A percentile compares a stretch with the other conserved stretches of the same genome.
phyloP scores from a whole-genome alignment of 805 yeast species.

The Saturnispora ahearnii region DNA sequence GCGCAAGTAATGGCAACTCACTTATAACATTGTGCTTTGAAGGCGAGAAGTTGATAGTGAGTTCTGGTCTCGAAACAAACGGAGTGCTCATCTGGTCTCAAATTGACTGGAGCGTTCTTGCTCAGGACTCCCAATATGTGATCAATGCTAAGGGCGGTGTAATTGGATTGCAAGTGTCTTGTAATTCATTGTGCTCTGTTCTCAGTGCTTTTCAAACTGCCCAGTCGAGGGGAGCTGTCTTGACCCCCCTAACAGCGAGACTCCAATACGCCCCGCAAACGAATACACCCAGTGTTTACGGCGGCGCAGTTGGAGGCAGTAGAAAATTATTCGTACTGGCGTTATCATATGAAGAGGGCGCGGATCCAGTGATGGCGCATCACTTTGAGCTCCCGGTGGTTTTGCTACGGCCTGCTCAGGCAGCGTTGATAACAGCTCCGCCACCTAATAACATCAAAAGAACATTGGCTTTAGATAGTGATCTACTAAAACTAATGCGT shows the following conservation, averaged over 20 bases:
- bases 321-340: conserved; percentile 1
- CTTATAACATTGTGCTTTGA: neutral
- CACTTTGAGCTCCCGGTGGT: conserved; percentile 66
- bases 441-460: neutral
- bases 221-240: neutral
- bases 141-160: neutral
- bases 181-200: neutral
- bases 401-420: conserved; percentile 46
- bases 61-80: neutral
- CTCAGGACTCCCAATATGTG: neutral
- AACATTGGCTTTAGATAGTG: neutral
- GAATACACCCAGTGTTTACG: neutral
- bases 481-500: conserved; percentile 40
- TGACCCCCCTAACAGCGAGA: neutral
- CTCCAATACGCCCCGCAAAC: conserved; percentile 2
- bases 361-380: conserved; percentile 36
- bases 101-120: neutral
- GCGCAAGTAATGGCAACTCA: neutral
- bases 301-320: neutral
- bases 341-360: neutral
- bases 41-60: neutral
- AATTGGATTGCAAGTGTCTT: neutral
- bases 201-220: neutral
- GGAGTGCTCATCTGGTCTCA: conserved; percentile 1
- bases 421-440: conserved; percentile 14